Evolutionary conservation across 495 filamentous ascomycete genomes (phyloP), one percentile per base, ranked within the genome.

Genomic region (Neurospora sp.): DNA sequence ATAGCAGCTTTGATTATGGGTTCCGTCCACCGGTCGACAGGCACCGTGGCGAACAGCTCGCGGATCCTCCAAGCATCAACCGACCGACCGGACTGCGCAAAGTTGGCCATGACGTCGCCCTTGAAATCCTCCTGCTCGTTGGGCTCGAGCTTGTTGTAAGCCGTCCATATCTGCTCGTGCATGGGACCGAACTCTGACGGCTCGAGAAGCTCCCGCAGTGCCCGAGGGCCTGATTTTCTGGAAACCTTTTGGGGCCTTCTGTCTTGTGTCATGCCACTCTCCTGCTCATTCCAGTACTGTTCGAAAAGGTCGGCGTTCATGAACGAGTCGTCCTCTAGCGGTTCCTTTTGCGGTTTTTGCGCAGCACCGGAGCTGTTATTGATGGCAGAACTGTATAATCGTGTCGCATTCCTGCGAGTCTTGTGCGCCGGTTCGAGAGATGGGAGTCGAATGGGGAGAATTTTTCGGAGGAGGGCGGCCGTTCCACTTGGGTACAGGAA

Each of bases 401-500:
- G 78, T 1, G 71, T 37, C 41, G 69, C 68, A 10, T 71, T 70
- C 5, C 27, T 53, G 31, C 48, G 69, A 4, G 70, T 3, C 44
- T 59, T 72, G 17, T 70, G 35, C 4, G 17, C 65, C 2, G 73
- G 44, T 12, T 77, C 74, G 44, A 73, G 20, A 5, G 76, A 73
- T 31, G 71, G 68, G 10, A 69, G 68, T 14, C 76, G 65, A 1
- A 68, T 59, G 16, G 76, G 74, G 4, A 73, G 76, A 10, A 83
- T 72, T 41, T 82, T 80, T 61, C 83, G 83, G 61, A 89, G 75
- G 40, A 86, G 78, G n/a, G 84, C 81, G 20, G 86, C 70, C 12
- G 89, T 84, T 8, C 84, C 83, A 31, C 78, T 81, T 9, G 90
- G 90, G 72, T 90, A 91, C 16, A 92, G 78, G 72, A 92, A 91